Base-by-base conservation (phyloP, 495 filamentous ascomycete species). In the Hypoxylon fragiforme region DNA sequence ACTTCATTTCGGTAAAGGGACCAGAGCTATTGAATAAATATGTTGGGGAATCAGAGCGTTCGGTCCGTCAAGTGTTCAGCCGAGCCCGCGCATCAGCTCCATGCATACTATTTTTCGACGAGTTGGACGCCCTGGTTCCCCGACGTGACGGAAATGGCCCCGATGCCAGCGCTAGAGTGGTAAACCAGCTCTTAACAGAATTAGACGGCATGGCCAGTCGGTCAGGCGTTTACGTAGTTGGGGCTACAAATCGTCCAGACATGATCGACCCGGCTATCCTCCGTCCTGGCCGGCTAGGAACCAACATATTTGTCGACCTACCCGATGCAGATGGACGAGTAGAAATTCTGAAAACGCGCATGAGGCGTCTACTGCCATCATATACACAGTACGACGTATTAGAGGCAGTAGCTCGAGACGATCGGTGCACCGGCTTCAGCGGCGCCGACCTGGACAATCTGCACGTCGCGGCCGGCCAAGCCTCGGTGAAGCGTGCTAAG, bases 1-100 rank as follows among this genome's bases (percentile, higher is more conserved):
- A 96, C 70, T 98, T 98, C 79, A 98, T 98, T 72, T 91, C 88
- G 57, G 89, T 98, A 72, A 96, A 96, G 74, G 94, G 94, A 0
- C 92, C 94, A 2, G 92, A 97, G 62, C 77, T 97, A 2, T 81
- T 95, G 34, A 95, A 95, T 73, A 96, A 96, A 71, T 98, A 89
- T 60, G 91, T 98, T 20, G 94, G 94, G 58, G 94, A 98, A 68
- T 92, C 87, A 14, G 94, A 98, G 69, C 85, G 91, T 13, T 89
- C 94, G 0, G 89, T 98, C 3, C 85, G 94, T 12, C 90, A 96
- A 66, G 89, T 97, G 2, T 98, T 98, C 67, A 82, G 86, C 38
- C 86, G 94, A 11, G 94, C 94, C 7, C 82, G 92, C 19, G 88
- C 88, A 0, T 89, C 85, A 6, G 80, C 94, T 1, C 94, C 94